Conservation (phyloP, 2,329 filamentous ascomycete genomes). For the Penicillium rolfsii region DNA sequence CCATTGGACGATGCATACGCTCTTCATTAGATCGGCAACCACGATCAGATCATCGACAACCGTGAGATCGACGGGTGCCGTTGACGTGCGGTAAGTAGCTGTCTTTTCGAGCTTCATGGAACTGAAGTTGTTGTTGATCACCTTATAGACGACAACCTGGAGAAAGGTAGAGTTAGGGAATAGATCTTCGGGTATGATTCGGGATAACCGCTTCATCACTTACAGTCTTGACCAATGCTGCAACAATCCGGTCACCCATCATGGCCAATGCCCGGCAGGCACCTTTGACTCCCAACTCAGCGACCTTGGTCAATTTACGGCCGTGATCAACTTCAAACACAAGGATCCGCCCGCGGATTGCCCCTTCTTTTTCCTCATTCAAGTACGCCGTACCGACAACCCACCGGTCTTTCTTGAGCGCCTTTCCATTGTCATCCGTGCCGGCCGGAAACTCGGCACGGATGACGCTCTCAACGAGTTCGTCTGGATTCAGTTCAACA, state of each 20-base stretch:
- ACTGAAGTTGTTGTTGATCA: conserved; percentile 44
- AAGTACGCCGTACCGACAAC: conserved; percentile 87
- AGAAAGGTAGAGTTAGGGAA: conserved; percentile 19
- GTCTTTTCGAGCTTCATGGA: conserved; percentile 65
- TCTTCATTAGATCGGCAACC: conserved; percentile 93
- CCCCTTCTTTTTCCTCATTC: conserved; percentile 60
- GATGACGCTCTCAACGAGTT: conserved; percentile 84
- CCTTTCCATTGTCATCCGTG: conserved; percentile 58
- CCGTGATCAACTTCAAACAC: conserved; percentile 76
- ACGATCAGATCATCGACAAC: conserved; percentile 76
- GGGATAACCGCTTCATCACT: conserved; percentile 26
- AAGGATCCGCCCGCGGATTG: conserved; percentile 75
- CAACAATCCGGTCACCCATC: conserved; percentile 76
- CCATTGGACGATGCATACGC: conserved; percentile 76
- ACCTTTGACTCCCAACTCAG: conserved; percentile 71
- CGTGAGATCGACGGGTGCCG: conserved; percentile 79
- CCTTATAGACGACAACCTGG: conserved; percentile 62
- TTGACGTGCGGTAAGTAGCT: conserved; percentile 78
- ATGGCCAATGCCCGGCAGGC: conserved; percentile 79
- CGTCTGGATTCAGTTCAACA: conserved; percentile 65
- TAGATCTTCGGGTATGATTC: not conserved
- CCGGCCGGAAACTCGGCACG: conserved; percentile 70
- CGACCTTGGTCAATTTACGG: conserved; percentile 71
- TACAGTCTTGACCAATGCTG: conserved; percentile 87
- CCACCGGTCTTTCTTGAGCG: conserved; percentile 68